Evolutionary conservation across 331 rosid species (phyloP).

Genomic region (Arachis monticola): DNA sequence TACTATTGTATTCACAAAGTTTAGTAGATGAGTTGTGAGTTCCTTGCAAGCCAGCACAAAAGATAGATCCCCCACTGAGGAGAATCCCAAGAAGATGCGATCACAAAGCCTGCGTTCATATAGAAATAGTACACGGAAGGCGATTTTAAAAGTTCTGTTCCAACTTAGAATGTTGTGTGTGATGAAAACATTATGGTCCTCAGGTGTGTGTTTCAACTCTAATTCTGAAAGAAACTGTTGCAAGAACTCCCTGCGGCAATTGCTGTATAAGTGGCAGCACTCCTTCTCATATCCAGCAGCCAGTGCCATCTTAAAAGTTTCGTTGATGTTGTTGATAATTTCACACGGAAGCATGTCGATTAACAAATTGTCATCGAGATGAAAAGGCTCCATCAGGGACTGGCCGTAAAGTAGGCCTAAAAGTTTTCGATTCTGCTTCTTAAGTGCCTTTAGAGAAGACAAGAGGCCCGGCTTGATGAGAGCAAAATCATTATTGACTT

Average conservation of each 20-base stretch:
- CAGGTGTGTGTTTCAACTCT: conserved; percentile 59
- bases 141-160: conserved; percentile 46
- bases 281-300: conserved; percentile 66
- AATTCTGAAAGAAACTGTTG: conserved; percentile 61
- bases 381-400: background rate
- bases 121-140: conserved; percentile 63
- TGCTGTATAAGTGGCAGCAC: conserved; percentile 62
- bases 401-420: background rate
- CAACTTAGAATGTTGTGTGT: conserved; percentile 20
- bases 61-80: conserved; percentile 57
- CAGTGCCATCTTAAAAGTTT: conserved; percentile 68
- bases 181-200: conserved; percentile 39
- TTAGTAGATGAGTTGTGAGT: conserved; percentile 58
- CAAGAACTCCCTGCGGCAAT: conserved; percentile 63
- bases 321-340: conserved; percentile 60
- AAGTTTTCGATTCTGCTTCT: background rate
- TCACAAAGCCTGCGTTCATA: conserved; percentile 66
- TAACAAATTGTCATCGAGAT: conserved; percentile 51
- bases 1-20: conserved; percentile 51
- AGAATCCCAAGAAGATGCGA: conserved; percentile 58
- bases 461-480: background rate
- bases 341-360: conserved; percentile 61
- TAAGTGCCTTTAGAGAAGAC: background rate
- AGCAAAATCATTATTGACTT: background rate
- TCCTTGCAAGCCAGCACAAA: conserved; percentile 71